Percentiles rank a stretch among this genome's conserved stretches.
Conservation (phyloP, 805 yeast genomes). For the Candida gorgasii region DNA sequence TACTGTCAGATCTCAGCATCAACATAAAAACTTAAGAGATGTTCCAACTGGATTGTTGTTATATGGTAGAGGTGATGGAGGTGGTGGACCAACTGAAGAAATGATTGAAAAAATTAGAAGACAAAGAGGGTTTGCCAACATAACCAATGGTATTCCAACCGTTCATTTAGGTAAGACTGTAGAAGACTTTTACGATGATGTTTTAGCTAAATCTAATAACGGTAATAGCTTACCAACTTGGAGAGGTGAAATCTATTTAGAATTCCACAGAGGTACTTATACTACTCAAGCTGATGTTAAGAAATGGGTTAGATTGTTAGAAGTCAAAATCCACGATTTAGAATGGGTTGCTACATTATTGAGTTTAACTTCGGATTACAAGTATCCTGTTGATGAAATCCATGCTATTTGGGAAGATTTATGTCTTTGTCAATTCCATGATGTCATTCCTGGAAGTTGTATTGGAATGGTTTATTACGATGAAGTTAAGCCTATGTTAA, state of each 20-base stretch:
- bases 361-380: conserved; percentile 56
- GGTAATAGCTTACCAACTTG: conserved; percentile 78
- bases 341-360: conserved; percentile 81
- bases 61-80: conserved; percentile 97
- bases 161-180: conserved; percentile 77
- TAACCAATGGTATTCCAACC: conserved; percentile 82
- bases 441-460: conserved; percentile 96
- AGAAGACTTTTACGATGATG: conserved; percentile 73
- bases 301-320: conserved; percentile 73
- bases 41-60: conserved; percentile 79
- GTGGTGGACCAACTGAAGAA: conserved; percentile 95
- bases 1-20: conserved; percentile 73
- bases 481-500: conserved; percentile 80
- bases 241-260: conserved; percentile 92
- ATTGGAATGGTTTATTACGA: conserved; percentile 86
- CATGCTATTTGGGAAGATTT: conserved; percentile 84
- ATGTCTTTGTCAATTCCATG: conserved; percentile 92
- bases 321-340: conserved; percentile 77
- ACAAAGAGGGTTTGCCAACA: conserved; percentile 83
- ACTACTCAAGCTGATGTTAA: conserved; percentile 91
- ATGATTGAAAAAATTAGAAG: conserved; percentile 92
- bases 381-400: conserved; percentile 71
- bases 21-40: conserved; percentile 80
- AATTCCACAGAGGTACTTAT: conserved; percentile 95
- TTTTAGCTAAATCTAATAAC: conserved; percentile 60